Evolutionary conservation across 441 rosid species (phyloP), one percentile per base, ranked within the genome.

Genomic region (Bocquillonia castaneifolia): DNA sequence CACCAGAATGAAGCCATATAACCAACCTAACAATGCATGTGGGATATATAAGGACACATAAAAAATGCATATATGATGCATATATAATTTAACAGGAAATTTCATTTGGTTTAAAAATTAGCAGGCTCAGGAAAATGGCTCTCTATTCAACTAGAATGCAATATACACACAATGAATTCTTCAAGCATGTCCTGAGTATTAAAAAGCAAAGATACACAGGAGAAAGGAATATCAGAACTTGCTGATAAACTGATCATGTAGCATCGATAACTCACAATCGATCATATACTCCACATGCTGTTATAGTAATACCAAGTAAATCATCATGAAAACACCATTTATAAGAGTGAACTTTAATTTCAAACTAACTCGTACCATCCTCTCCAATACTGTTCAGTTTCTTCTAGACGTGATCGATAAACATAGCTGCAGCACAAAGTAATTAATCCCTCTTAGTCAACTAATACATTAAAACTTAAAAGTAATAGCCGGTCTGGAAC

Each of bases 301-400:
- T 47, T 32, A 29, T 53, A 64, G 40, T 28, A 18, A 12, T 55
- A 9, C 32, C 39, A 26, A 40, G 12, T 31, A 22, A 52, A 63
- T 29, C 64, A 36, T 50, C 40, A 52, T 51, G 29, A 59, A 17
- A 40, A 61, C 20, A 22, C 5, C 44, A 42, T 70, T 70, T 45
- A 22, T n/a, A 10, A 10, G n/a, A 62, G 8, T 15, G n/a, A 7
- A 40, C 54, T 47, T 40, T 23, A 54, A 67, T 59, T 71, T 51
- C 28, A 39, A 2, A 32, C 9, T 53, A 39, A 77, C 65, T 37
- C 69, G 73, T 88, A 94, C 98, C 99, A 92, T 82, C 87, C 89
- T 85, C 82, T 92, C 99, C 99, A 94, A 71, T 92, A 89, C 79
- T 93, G 86, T 71, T 93, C 98, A 59, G 97, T 91, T 80, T 86